Evolutionary conservation across 2,329 filamentous ascomycete species (phyloP).

Genomic region (Aspergillus candidus): DNA sequence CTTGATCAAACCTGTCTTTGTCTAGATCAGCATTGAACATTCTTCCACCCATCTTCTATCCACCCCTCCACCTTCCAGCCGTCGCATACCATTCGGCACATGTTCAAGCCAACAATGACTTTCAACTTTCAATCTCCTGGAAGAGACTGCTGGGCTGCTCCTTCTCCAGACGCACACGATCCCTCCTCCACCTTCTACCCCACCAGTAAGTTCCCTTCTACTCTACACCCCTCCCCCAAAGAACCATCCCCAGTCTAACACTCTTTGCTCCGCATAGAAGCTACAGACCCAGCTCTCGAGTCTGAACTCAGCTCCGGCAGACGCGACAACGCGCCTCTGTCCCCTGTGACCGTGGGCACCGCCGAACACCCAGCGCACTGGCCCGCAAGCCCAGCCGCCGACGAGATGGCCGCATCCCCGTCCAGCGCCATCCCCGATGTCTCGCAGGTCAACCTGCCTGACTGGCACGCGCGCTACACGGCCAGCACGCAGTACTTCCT

Average conservation of each 20-base stretch:
- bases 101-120: constrained; percentile 23
- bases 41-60: too few relatives aligned
- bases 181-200: constrained; percentile 18
- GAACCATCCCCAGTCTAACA: too few relatives aligned
- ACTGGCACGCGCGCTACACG: constrained; percentile 86
- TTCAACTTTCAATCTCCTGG: constrained; percentile 25
- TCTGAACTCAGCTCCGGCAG: constrained; percentile 25
- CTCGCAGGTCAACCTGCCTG: constrained; percentile 59
- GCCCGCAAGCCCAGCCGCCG: constrained; percentile 8
- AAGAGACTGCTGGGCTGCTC: constrained; percentile 28
- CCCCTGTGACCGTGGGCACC: constrained; percentile 5
- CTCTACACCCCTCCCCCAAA: neutral
- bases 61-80: too few relatives aligned
- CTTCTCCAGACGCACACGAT: constrained; percentile 23
- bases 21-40: too few relatives aligned
- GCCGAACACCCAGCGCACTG: constrained; percentile 6
- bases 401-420: constrained; percentile 8
- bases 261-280: constrained; percentile 15
- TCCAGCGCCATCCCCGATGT: constrained; percentile 22
- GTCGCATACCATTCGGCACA: constrained; percentile 6
- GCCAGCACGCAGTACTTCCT: constrained; percentile 84
- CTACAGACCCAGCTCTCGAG: constrained; percentile 11
- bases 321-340: constrained; percentile 10
- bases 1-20: too few relatives aligned
- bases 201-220: constrained; percentile 20